Base-by-base conservation (phyloP, 2,329 filamentous ascomycete genomes). In the Aspergillus brunneoviolaceus region DNA sequence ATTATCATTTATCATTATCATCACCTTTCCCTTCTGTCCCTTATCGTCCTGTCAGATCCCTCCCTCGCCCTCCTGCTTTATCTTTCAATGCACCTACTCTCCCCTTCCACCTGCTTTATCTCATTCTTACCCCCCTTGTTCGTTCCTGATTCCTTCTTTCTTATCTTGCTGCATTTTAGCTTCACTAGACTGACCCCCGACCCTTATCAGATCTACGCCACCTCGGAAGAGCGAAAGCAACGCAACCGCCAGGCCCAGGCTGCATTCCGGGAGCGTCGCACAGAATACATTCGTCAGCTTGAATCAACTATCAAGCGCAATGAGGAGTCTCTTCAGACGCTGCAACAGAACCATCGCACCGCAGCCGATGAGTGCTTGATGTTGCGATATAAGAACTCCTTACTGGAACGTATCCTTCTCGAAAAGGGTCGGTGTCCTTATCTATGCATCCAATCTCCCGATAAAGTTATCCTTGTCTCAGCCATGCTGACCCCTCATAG, bases 271-370 rank as follows among this genome's bases (percentile, higher is more conserved):
- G 95, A 99, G 80, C 89, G 95, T 67, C 89, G 95, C 60, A 98
- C 94, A 58, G 95, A 99, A 81, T 99, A 99, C 77, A 99, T 99
- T 81, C 98, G 98, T 81, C 95, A 99, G 77, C 85, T 99, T 27
- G 95, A 99, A 80, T 92, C 94, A 69, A 96, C 93, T 58, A 98
- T 99, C 78, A 94, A 95, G 72, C 91, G 95, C 69, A 94, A 98
- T 82, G 95, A 99, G 79, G 92, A 96, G 70, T 94, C 92, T 70
- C 83, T 98, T 59, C 91, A 96, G 70, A 96, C 88, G 71, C 84
- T 99, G 61, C 95, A 98, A 79, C 90, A 94, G 72, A 96, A 92
- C 66, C 95, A 98, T 74, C 91, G 95, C 69, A 93, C 87, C 71
- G 95, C 95, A 60, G 92, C 94, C 60, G 95, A 98, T 76, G 95